Evolutionary conservation across 2,329 filamentous ascomycete species (phyloP).

Genomic region (Cercospora citrullina): DNA sequence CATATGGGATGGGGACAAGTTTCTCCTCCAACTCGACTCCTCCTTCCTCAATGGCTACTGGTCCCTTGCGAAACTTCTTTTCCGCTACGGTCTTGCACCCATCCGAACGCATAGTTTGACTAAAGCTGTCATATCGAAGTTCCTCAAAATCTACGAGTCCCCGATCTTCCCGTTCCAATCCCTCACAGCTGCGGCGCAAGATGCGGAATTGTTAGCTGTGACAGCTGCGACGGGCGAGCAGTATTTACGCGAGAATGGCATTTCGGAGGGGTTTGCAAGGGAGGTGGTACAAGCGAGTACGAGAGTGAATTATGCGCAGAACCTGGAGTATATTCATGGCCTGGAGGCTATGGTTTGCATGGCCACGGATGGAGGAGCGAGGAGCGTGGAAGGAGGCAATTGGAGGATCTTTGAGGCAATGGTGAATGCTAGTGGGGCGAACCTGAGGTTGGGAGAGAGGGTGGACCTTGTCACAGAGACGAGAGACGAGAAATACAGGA

Average conservation of each 20-base stretch:
- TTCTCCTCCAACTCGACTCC: slow-evolving; percentile 63
- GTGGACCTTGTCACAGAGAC: slow-evolving; percentile 59
- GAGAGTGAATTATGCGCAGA: slow-evolving; percentile 91
- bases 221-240: slow-evolving; percentile 73
- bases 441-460: slow-evolving; percentile 64
- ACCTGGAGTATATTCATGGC: slow-evolving; percentile 81
- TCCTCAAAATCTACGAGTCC: slow-evolving; percentile 75
- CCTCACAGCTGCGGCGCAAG: slow-evolving; percentile 66
- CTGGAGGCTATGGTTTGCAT: slow-evolving; percentile 90
- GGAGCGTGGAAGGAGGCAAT: slow-evolving; percentile 79
- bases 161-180: slow-evolving; percentile 84
- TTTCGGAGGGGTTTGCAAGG: slow-evolving; percentile 66
- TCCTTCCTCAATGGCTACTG: slow-evolving; percentile 67
- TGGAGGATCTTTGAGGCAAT: slow-evolving; percentile 92
- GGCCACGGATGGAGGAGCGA: slow-evolving; percentile 74
- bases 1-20: slow-evolving; percentile 78
- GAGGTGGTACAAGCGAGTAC: slow-evolving; percentile 90
- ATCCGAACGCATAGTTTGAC: slow-evolving; percentile 72
- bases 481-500: slow-evolving; percentile 42
- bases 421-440: slow-evolving; percentile 64
- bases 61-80: slow-evolving; percentile 75
- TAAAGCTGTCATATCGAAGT: slow-evolving; percentile 68
- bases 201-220: slow-evolving; percentile 65
- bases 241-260: slow-evolving; percentile 66
- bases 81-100: slow-evolving; percentile 81